These are phyloP conservation scores for Crithidia expoeki DNA, from an alignment of 208 protist genomes.

Conservation along the genomic window DNA sequence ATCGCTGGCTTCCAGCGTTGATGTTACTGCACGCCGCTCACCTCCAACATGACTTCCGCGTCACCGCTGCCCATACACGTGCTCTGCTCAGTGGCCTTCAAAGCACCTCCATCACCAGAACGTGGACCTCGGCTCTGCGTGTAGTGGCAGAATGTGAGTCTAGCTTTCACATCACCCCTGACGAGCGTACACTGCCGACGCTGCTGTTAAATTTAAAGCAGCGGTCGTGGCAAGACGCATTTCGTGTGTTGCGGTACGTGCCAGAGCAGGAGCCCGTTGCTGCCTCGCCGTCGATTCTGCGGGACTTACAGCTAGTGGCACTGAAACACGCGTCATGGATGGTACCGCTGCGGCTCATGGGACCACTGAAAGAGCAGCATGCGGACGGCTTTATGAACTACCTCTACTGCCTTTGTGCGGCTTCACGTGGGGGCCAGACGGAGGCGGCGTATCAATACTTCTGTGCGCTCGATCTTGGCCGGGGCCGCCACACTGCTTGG, in stretches of 20 bases:
- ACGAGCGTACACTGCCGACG: constrained; percentile 53
- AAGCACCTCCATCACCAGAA: constrained; percentile 60
- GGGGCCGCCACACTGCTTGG: constrained; percentile 18
- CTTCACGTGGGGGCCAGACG: constrained; percentile 47
- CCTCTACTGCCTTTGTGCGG: constrained; percentile 79
- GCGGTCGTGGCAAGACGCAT: constrained; percentile 71
- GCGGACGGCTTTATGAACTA: constrained; percentile 75
- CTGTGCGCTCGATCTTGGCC: constrained; percentile 19
- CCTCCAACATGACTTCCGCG: constrained; percentile 29
- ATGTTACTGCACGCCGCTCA: constrained; percentile 41
- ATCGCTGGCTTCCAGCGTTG: constrained; percentile 56
- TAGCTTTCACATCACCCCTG: constrained; percentile 33
- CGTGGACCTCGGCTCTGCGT: constrained; percentile 58
- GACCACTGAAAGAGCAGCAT: constrained; percentile 24
- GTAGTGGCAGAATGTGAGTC: constrained; percentile 40
- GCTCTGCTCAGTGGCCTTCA: constrained; percentile 67
- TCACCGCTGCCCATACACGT: constrained; percentile 64
- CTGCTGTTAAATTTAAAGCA: constrained; percentile 71
- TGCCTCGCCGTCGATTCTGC: constrained; percentile 40
- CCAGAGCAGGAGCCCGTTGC: constrained; percentile 7
- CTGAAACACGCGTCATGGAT: constrained; percentile 73
- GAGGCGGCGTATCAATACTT: constrained; percentile 28
- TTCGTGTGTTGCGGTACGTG: constrained; percentile 62
- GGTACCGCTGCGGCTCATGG: constrained; percentile 46
- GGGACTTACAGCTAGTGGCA: constrained; percentile 73